These are phyloP conservation scores for Entomortierella chlamydospora DNA, from an alignment of 192 early-diverging fungal species.

Conservation along the genomic window DNA sequence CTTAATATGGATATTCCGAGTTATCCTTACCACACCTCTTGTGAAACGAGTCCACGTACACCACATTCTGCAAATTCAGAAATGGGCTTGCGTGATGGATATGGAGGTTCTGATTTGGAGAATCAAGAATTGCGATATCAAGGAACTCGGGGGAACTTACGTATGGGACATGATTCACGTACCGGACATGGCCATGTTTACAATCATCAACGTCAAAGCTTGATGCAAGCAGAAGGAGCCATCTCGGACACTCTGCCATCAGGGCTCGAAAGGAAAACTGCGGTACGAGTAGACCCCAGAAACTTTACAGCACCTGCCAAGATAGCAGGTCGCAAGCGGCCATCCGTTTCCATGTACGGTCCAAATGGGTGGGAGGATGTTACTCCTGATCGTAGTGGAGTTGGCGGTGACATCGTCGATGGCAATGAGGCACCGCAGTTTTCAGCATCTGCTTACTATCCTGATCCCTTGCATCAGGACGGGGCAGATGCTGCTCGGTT, in stretches of 20 bases:
- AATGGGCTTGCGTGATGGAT: not conserved
- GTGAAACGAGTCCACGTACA: slow-evolving; percentile 6
- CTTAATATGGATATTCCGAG: not conserved
- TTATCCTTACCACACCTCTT: not conserved
- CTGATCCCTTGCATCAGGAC: slow-evolving; percentile 17
- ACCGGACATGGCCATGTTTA: not conserved
- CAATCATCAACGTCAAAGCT: too few relatives aligned
- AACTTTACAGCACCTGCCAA: not conserved
- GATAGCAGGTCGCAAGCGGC: slow-evolving; percentile 23
- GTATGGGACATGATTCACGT: not conserved
- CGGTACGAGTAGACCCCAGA: not conserved
- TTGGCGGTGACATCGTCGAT: not conserved
- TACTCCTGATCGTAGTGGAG: too few relatives aligned
- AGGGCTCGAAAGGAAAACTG: not conserved
- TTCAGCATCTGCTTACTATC: not conserved
- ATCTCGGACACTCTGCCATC: too few relatives aligned
- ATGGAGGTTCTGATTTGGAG: not conserved
- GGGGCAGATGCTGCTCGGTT: not conserved
- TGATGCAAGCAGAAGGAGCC: too few relatives aligned
- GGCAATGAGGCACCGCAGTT: not conserved
- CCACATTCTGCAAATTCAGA: slow-evolving; percentile 16
- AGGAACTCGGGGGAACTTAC: too few relatives aligned
- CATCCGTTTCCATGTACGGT: slow-evolving; percentile 37
- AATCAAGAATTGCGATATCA: not conserved
- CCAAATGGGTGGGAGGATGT: slow-evolving; percentile 1